phyloP scores from a whole-genome alignment of 2,329 filamentous ascomycete genomes.

The Aspergillaceae sp. region DNA sequence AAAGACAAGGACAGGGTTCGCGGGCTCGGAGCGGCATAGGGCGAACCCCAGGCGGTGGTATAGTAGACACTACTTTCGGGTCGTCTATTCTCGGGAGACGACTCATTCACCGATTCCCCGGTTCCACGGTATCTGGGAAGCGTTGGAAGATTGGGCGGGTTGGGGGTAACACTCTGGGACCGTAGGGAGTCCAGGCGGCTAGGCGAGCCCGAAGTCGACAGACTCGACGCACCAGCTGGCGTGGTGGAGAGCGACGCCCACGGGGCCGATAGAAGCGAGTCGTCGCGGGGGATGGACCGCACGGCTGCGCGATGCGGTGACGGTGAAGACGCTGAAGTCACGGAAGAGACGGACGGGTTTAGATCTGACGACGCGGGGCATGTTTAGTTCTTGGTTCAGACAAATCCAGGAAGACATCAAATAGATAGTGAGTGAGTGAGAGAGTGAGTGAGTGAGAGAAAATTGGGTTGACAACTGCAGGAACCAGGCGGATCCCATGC shows the following conservation, averaged over 20 bases:
- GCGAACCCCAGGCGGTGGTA: slow-evolving; percentile 86
- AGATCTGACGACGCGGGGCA: slow-evolving; percentile 23
- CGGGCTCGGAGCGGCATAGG: slow-evolving; percentile 60
- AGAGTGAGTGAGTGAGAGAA: slow-evolving; percentile 5
- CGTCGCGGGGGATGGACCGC: slow-evolving; percentile 18
- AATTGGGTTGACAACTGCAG: slow-evolving; percentile 1
- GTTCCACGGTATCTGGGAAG: slow-evolving; percentile 24
- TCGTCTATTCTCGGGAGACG: slow-evolving; percentile 34
- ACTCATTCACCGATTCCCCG: slow-evolving; percentile 26
- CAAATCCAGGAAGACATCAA: slow-evolving; percentile 4
- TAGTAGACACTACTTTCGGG: slow-evolving; percentile 48
- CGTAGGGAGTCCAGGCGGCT: slow-evolving; percentile 20
- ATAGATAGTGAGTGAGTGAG: slow-evolving; percentile 4
- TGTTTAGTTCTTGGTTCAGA: background rate
- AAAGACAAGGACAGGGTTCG: slow-evolving; percentile 32
- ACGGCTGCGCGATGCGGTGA: slow-evolving; percentile 20
- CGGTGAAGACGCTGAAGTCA: slow-evolving; percentile 30
- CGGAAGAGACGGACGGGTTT: slow-evolving; percentile 29
- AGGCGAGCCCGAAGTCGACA: slow-evolving; percentile 27
- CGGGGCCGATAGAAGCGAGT: slow-evolving; percentile 22
- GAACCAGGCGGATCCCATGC: too few relatives aligned
- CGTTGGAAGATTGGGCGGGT: slow-evolving; percentile 22
- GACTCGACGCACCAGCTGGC: slow-evolving; percentile 27
- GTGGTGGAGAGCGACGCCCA: slow-evolving; percentile 26
- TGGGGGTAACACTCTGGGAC: slow-evolving; percentile 18